These are phyloP conservation scores for Ogataea thermomethanolica DNA, from an alignment of 805 yeast genomes.

Conservation along the genomic window DNA sequence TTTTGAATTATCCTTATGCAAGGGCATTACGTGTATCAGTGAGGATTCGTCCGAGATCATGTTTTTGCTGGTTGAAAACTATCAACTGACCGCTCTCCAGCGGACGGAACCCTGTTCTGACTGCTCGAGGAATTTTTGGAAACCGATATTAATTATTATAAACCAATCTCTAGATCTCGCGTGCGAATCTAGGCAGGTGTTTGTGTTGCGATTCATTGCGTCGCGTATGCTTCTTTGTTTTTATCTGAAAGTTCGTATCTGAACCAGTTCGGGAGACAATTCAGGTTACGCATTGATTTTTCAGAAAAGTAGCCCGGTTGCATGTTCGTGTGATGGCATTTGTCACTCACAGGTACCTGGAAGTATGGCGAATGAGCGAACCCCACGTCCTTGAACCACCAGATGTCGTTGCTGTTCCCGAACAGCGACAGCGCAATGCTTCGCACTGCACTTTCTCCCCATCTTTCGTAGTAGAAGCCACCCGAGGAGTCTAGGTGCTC, in stretches of 20 bases:
- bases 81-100: slow-evolving; percentile 83
- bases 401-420: slow-evolving; percentile 42
- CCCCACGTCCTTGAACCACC: slow-evolving; percentile 53
- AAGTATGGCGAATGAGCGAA: slow-evolving; percentile 46
- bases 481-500: slow-evolving; percentile 64
- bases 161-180: neutral
- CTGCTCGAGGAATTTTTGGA: slow-evolving; percentile 79
- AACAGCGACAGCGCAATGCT: slow-evolving; percentile 46
- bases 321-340: slow-evolving; percentile 15
- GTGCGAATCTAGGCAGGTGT: slow-evolving; percentile 5
- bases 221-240: slow-evolving; percentile 8
- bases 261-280: slow-evolving; percentile 71
- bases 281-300: slow-evolving; percentile 46
- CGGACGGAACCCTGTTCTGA: slow-evolving; percentile 32
- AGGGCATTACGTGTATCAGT: slow-evolving; percentile 99
- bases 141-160: slow-evolving; percentile 3
- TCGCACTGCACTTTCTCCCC: slow-evolving; percentile 57
- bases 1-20: slow-evolving; percentile 78
- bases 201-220: neutral
- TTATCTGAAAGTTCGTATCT: slow-evolving; percentile 31
- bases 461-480: slow-evolving; percentile 75
- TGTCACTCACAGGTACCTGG: slow-evolving; percentile 40
- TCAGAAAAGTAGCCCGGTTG: slow-evolving; percentile 24
- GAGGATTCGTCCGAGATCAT: slow-evolving; percentile 99
- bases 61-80: slow-evolving; percentile 99